Percentiles rank a stretch among this genome's conserved stretches.
These are phyloP conservation scores for Herpetomonas tarakana DNA, from an alignment of 208 protist genomes.

Conservation along the genomic window DNA sequence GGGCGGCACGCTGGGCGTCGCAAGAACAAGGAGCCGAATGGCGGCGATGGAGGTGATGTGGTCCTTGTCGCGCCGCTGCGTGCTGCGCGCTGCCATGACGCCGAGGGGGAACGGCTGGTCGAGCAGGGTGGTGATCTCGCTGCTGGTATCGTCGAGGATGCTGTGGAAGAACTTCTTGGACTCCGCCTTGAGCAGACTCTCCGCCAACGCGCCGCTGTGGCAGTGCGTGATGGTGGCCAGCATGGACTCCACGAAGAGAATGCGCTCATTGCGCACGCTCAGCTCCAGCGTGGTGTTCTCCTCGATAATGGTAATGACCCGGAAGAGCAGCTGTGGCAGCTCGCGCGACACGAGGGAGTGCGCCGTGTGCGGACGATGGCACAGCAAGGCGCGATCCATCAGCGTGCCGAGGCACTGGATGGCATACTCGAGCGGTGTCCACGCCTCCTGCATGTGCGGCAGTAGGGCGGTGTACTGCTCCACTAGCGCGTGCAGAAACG, in stretches of 20 bases:
- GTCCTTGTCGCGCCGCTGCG: slow-evolving; percentile 71
- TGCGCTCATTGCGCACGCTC: slow-evolving; percentile 43
- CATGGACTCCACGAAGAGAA: slow-evolving; percentile 76
- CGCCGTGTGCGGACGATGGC: slow-evolving; percentile 58
- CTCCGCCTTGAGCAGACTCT: slow-evolving; percentile 51
- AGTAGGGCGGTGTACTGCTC: slow-evolving; percentile 50
- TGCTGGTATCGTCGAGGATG: slow-evolving; percentile 47
- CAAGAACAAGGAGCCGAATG: slow-evolving; percentile 71
- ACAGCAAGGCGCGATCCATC: slow-evolving; percentile 74
- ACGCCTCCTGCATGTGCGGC: slow-evolving; percentile 59
- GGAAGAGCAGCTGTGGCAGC: slow-evolving; percentile 53
- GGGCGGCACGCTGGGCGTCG: slow-evolving; percentile 58
- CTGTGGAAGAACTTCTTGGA: slow-evolving; percentile 63
- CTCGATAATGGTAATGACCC: slow-evolving; percentile 58
- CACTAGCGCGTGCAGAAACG: slow-evolving; percentile 60
- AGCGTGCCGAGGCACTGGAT: slow-evolving; percentile 71
- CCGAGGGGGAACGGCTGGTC: slow-evolving; percentile 75
- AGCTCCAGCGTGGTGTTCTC: slow-evolving; percentile 60
- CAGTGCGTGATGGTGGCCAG: slow-evolving; percentile 47
- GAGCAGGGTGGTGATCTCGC: slow-evolving; percentile 56
- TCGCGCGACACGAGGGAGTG: slow-evolving; percentile 48
- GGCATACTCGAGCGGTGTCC: slow-evolving; percentile 64
- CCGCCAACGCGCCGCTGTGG: slow-evolving; percentile 40
- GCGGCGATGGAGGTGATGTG: slow-evolving; percentile 82
- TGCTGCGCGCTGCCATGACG: slow-evolving; percentile 36